Evolutionary conservation across 2,329 filamentous ascomycete genomes (phyloP), one percentile per base, ranked within the genome.

Genomic region (Iodosphaeria phyllophila): DNA sequence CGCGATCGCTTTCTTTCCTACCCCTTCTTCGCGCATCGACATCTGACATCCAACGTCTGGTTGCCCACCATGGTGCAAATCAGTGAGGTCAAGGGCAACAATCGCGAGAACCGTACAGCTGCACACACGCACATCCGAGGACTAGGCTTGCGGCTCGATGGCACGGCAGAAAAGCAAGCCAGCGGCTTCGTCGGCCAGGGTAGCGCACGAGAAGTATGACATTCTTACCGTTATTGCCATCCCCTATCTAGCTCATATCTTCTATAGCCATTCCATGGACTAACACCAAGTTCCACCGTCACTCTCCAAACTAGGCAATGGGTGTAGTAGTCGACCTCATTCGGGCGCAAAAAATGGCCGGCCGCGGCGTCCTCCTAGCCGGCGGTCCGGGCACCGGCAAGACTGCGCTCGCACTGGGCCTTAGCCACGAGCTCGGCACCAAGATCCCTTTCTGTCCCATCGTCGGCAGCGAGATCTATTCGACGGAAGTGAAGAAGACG

Each of bases 371-470:
- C 26, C 54, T 98, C 39, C 69, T 98, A 26, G 86, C 89, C 24
- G 89, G 89, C 41, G 89, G 89, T 6, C 89, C 89, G 16, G 89
- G 84, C 32, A 95, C 89, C 1, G 89, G 89, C 50, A 98, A 98
- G 62, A 98, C 89, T 15, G 89, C 89, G 15, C 70, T 98, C 35
- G 89, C 89, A 24, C 67, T 95, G 32, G 89, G 89, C 24, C 80
- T 98, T 39, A 92, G 82, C 50, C 89, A 95, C 54, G 89, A 98
- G 51, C 64, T 98, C 36, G 89, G 89, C 38, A 93, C 84, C 24
- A 95, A 93, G 59, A 92, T 98, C 29, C 89, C 89, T 5, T 98
- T 98, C 50, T 93, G 89, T 51, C 84, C 86, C 19, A 95, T 98
- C 46, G 89, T 93, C 26, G 89, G 84, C 40, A 93, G 84, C 59